Conservation (phyloP, 2,329 filamentous ascomycete species). For the Monilinia aucupariae region DNA sequence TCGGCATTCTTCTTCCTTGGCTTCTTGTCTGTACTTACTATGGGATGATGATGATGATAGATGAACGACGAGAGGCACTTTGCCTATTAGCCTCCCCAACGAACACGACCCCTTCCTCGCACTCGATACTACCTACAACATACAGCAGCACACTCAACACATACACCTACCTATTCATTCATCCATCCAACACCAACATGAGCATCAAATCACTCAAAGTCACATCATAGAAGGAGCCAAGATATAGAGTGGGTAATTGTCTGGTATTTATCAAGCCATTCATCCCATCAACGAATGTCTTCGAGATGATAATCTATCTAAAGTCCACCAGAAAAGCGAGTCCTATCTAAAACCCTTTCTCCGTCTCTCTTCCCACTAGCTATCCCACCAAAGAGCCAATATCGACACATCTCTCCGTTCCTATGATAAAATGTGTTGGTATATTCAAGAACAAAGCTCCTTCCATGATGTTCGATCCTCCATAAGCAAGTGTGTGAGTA, state of each 20-base stretch:
- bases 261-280: conserved; percentile 31
- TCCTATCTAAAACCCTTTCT: conserved; percentile 26
- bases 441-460: conserved; percentile 11
- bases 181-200: neutral
- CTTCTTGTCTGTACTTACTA: too few relatives aligned
- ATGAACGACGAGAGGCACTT: too few relatives aligned
- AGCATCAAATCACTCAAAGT: neutral
- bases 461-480: conserved; percentile 18
- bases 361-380: conserved; percentile 7
- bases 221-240: neutral
- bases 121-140: neutral
- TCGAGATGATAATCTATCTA: conserved; percentile 31
- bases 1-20: too few relatives aligned
- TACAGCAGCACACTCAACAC: neutral
- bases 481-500: conserved; percentile 15
- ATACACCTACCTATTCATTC: neutral
- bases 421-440: conserved; percentile 8
- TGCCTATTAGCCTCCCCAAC: too few relatives aligned
- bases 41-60: too few relatives aligned
- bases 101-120: too few relatives aligned
- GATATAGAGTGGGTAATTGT: conserved; percentile 37
- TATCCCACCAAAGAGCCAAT: conserved; percentile 14
- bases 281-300: conserved; percentile 17
- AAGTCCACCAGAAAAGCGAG: conserved; percentile 37
- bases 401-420: conserved; percentile 13